Base-by-base conservation (phyloP, 495 filamentous ascomycete species). In the Aspergillus coremiiformis region DNA sequence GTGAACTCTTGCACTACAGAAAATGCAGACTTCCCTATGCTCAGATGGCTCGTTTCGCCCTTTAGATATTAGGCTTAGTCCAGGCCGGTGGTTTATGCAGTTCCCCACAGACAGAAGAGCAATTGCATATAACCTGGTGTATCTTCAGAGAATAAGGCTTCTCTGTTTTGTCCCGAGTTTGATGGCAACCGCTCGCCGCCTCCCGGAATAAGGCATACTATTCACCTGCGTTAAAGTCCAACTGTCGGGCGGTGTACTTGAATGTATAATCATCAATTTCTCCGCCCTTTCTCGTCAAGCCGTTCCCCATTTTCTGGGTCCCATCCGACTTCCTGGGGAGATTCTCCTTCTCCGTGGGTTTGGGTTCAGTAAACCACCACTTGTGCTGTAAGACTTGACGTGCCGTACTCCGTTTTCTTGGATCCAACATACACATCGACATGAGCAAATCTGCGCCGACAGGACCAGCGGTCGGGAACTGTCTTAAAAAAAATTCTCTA, bases 391-490 rank as follows among this genome's bases (percentile, higher is more conserved):
- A 74, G 52, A 89, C 82, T 58, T 89, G 77, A 32, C 79, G 68
- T 1, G 90, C 86, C 1, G 84, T 89, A 48, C 84, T 81, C 32
- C 94, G 75, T 64, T 86, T 90, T 57, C 83, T 78, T 23, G 94
- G 94, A 67, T 99, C 90, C 43, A 97, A 75, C 8, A 75, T 74
- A 48, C 95, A 75, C 80, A 95, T 97, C 44, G 80, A 81, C 77
- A 90, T 85, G 54, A 99, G 67, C 55, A 97, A 66, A 65, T 96
- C 90, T 19, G 90, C 86, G 32, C 93, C 94, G 50, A 87, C 82
- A 23, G 79, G 67, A 4, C 91, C 91, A 14, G 87, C 80, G 4
- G 85, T 85, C 14, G 83, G 82, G 57, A 99, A 96, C 39, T 77
- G 77, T 15, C 67, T 65, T 60, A 84, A 68, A 66, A 84, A 95